phyloP scores from a whole-genome alignment of 139 green algal species.

The Trebouxia sp. region DNA sequence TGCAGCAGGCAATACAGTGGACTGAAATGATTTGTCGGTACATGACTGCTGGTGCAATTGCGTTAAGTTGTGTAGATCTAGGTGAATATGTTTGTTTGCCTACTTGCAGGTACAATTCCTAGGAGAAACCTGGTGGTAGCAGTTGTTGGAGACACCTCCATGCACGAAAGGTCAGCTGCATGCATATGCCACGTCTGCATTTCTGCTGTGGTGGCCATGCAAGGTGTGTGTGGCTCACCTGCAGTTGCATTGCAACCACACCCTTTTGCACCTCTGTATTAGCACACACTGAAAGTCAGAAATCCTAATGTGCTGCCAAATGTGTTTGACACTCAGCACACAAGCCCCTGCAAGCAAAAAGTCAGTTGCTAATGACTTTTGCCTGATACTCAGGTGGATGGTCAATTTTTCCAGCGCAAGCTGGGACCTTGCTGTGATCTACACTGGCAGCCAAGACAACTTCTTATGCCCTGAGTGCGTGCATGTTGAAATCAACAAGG shows the following conservation, averaged over 20 bases:
- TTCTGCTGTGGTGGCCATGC: not conserved
- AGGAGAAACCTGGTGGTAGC: not conserved
- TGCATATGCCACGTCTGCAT: not conserved
- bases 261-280: no score
- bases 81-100: not conserved
- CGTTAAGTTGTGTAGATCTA: no score
- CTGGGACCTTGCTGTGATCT: constrained; percentile 13
- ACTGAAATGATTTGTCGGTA: no score
- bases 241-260: no score
- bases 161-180: not conserved
- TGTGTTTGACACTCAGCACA: no score
- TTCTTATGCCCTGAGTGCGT: not conserved
- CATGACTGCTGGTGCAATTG: no score
- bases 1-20: no score
- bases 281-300: no score
- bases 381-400: constrained; percentile 1
- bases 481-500: constrained; percentile 8
- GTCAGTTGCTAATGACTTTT: no score
- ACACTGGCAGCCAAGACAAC: not conserved
- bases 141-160: constrained; percentile 15
- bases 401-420: not conserved
- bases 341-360: no score
- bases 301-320: no score
- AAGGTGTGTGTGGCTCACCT: no score
- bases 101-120: not conserved